Evolutionary conservation across 106 monocot genomes (phyloP).

Genomic region (Dioscorea dumetorum): DNA sequence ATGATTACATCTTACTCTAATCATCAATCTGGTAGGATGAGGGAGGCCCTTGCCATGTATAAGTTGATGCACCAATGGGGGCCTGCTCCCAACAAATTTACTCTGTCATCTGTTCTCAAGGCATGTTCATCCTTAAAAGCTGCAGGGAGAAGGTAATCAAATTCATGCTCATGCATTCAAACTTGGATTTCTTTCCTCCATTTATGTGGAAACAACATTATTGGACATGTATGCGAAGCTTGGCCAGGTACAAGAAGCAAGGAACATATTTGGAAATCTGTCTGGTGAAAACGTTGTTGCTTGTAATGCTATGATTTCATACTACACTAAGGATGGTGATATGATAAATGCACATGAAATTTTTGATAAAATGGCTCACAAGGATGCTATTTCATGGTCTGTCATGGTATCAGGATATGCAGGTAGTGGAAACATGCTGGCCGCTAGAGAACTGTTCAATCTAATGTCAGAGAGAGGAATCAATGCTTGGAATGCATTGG

Average conservation of each 20-base stretch:
- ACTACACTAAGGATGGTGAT: constrained; percentile 26
- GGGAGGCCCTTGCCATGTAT: constrained; percentile 27
- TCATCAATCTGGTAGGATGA: constrained; percentile 2
- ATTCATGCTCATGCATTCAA: constrained; percentile 28
- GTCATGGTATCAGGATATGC: constrained; percentile 33
- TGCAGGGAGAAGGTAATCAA: constrained; percentile 30
- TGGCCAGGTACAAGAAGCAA: constrained; percentile 19
- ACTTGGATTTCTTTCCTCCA: constrained; percentile 30
- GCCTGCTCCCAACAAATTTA: constrained; percentile 28
- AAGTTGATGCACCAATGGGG: constrained; percentile 33
- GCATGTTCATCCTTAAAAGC: constrained; percentile 38
- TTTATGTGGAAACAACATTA: constrained; percentile 34
- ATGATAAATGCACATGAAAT: constrained; percentile 15
- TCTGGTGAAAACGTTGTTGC: constrained; percentile 16
- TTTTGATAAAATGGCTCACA: constrained; percentile 25
- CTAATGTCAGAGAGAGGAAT: constrained; percentile 24
- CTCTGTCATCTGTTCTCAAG: constrained; percentile 38
- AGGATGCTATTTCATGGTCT: constrained; percentile 35
- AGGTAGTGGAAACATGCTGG: constrained; percentile 8
- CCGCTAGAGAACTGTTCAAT: constrained; percentile 25
- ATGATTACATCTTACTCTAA: constrained; percentile 35
- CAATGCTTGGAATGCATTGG: constrained; percentile 32
- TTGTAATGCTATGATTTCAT: constrained; percentile 45
- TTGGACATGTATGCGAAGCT: constrained; percentile 42
- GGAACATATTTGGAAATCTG: constrained; percentile 11